A percentile compares a stretch with the other conserved stretches of the same genome.
phyloP scores from a whole-genome alignment of 2,329 filamentous ascomycete species.

The Ophiostoma quercus region DNA sequence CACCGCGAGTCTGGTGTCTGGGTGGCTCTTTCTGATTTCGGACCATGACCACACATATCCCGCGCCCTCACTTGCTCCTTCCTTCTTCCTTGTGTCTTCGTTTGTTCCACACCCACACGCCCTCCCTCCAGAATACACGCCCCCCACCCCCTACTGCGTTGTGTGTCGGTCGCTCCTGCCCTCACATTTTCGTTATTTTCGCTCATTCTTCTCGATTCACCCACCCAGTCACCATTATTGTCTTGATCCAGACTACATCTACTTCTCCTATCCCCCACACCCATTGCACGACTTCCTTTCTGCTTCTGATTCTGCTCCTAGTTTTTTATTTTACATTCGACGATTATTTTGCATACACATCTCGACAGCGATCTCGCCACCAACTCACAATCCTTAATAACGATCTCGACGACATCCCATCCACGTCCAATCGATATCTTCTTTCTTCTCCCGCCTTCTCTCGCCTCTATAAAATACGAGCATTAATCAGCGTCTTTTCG shows the following conservation, averaged over 20 bases:
- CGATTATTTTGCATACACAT: background rate
- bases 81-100: constrained; percentile 13
- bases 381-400: background rate
- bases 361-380: constrained; percentile 8
- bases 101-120: constrained; percentile 19
- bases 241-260: constrained; percentile 28
- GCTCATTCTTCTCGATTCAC: constrained; percentile 24
- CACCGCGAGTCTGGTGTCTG: constrained; percentile 27
- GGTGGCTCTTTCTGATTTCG: constrained; percentile 24
- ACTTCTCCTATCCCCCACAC: constrained; percentile 29
- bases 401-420: background rate
- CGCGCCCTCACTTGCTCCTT: constrained; percentile 26
- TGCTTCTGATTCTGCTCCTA: background rate
- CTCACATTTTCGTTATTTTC: constrained; percentile 25
- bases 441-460: background rate
- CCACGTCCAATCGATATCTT: background rate
- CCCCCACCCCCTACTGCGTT: background rate
- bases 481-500: background rate
- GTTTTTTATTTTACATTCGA: constrained; percentile 12
- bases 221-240: constrained; percentile 27
- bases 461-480: constrained; percentile 2
- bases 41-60: constrained; percentile 26
- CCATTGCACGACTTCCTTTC: constrained; percentile 23
- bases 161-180: constrained; percentile 22
- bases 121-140: constrained; percentile 9